These are phyloP conservation scores for Mortierella sp. DNA, from an alignment of 371 early-diverging fungal genomes.

Conservation along the genomic window DNA sequence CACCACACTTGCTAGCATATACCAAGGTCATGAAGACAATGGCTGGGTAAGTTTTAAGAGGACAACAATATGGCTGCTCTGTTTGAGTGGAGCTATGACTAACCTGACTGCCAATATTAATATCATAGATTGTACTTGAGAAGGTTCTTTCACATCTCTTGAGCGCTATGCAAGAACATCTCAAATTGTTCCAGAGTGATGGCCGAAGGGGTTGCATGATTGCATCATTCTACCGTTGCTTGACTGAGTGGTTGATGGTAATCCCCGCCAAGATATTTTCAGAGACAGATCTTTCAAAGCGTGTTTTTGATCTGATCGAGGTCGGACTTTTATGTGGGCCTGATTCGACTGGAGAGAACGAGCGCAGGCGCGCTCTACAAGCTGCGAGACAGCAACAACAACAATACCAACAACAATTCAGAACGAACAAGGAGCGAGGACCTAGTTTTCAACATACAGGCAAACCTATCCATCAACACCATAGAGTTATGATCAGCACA, in stretches of 20 bases:
- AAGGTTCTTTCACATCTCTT: conserved; percentile 76
- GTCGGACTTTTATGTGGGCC: conserved; percentile 56
- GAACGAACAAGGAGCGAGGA: conserved; percentile 22
- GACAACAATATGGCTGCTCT: not conserved
- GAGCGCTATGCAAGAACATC: conserved; percentile 77
- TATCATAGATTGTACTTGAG: conserved; percentile 65
- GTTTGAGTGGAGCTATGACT: not conserved
- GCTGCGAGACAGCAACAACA: conserved; percentile 27
- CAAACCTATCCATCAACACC: conserved; percentile 42
- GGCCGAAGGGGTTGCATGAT: conserved; percentile 60
- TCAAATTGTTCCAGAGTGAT: conserved; percentile 67
- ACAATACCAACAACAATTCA: conserved; percentile 9
- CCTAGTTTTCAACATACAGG: conserved; percentile 40
- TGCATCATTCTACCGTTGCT: conserved; percentile 75
- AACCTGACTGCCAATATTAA: not conserved
- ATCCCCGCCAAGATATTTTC: conserved; percentile 70
- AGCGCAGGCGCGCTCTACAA: conserved; percentile 29
- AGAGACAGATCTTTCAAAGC: conserved; percentile 72
- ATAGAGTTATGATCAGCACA: conserved; percentile 35
- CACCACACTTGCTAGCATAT: conserved; percentile 73
- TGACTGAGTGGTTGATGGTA: conserved; percentile 85
- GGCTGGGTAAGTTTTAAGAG: conserved; percentile 63
- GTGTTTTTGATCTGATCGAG: conserved; percentile 83
- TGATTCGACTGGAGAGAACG: conserved; percentile 41
- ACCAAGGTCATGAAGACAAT: conserved; percentile 64